These are phyloP conservation scores for Caloboletus inedulis DNA, from an alignment of 1,284 basidiomycete genomes.

Conservation along the genomic window DNA sequence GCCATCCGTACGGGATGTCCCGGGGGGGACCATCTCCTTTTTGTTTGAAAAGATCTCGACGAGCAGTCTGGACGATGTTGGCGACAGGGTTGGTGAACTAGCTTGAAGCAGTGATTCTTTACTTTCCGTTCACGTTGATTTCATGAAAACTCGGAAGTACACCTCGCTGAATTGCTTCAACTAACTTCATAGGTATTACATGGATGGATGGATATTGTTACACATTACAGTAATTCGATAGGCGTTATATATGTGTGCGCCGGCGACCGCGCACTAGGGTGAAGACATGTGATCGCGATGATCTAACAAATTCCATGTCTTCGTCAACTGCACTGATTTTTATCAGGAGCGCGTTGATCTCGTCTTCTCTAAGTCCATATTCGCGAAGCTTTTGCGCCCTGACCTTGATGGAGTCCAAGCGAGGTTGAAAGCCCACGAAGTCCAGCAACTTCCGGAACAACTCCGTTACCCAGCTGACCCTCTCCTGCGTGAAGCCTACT, in stretches of 20 bases:
- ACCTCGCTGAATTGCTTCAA: background rate
- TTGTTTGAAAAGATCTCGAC: slow-evolving; percentile 60
- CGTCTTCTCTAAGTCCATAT: slow-evolving; percentile 28
- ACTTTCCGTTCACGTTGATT: background rate
- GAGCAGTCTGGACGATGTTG: slow-evolving; percentile 6
- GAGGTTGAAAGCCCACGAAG: slow-evolving; percentile 26
- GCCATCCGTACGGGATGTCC: slow-evolving; percentile 44
- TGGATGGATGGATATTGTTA: slow-evolving; percentile 3
- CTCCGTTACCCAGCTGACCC: slow-evolving; percentile 25
- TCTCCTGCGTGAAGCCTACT: slow-evolving; percentile 24
- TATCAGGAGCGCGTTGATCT: slow-evolving; percentile 19
- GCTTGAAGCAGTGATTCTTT: slow-evolving; percentile 5
- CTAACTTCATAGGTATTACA: slow-evolving; percentile 7
- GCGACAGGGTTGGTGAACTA: background rate
- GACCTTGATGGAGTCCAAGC: slow-evolving; percentile 23
- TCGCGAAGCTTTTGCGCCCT: slow-evolving; percentile 29
- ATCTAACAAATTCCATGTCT: slow-evolving; percentile 19
- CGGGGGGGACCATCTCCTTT: slow-evolving; percentile 68
- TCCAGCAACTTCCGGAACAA: slow-evolving; percentile 28
- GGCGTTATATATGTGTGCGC: slow-evolving; percentile 7
- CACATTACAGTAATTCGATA: slow-evolving; percentile 3
- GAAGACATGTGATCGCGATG: slow-evolving; percentile 8
- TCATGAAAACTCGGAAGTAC: background rate
- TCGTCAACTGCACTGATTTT: slow-evolving; percentile 25
- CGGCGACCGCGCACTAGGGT: slow-evolving; percentile 13